Evolutionary conservation across 2,329 filamentous ascomycete genomes (phyloP), one percentile per base, ranked within the genome.

Genomic region (Eurotiales sp.): DNA sequence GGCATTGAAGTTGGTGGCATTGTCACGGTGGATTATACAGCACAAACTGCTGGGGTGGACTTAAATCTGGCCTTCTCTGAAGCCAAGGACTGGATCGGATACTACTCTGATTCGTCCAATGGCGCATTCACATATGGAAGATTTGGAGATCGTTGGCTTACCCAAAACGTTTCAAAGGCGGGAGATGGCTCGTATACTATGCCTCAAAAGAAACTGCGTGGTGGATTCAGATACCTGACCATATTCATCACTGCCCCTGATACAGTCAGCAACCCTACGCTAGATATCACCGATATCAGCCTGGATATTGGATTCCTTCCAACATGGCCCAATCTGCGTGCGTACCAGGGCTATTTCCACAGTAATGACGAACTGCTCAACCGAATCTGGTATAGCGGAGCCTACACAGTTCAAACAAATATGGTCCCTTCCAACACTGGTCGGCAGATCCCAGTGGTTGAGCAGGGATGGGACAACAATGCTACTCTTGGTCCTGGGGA

Each of bases 1-100:
- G 80, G 79, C 3, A 68, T 74, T 21, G 78, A 83, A 59, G 78
- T 83, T 4, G 80, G 80, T 32, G 81, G 81, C 4, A 75, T 82
- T 50, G 65, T 78, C 4, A 75, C 72, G 3, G 57, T 84, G n/a
- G 63, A 71, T 8, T 84, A 80, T 58, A 68, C 66, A 3, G 65
- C 72, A 4, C 69, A 68, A 60, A 60, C 62, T 14, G 62, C 54
- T 3, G 72, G 70, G 3, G 25, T 25, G 23, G 60, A 66, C 1
- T 55, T 79, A 5, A 75, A 75, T 0, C 58, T 79, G 7, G 73
- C 76, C 14, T 78, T 78, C 54, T 69, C 73, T 3, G 76, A 79
- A 56, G 68, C 69, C 1, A 77, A 73, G 55, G 69, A 76, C 53
- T 77, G 70, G 63, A 74, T 77, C 49, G 74, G 75, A 30, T 58